Percentiles rank a stretch among this genome's conserved stretches.
These are phyloP conservation scores for Acanthamoeba sp. DNA, from an alignment of 208 protist species.

Conservation along the genomic window DNA sequence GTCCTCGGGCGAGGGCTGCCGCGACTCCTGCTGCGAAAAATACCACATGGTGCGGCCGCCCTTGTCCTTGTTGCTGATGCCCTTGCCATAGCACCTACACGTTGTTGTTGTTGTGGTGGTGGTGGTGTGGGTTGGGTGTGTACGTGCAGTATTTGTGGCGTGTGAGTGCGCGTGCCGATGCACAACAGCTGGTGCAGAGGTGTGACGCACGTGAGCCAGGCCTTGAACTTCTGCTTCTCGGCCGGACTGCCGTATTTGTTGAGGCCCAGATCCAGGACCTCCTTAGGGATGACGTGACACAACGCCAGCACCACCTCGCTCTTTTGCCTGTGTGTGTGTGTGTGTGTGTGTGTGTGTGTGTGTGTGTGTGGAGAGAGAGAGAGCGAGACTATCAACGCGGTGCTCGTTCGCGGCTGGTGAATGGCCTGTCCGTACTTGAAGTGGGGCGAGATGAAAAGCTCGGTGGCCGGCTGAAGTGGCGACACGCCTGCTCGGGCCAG, in stretches of 20 bases:
- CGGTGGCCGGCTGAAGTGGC: not conserved
- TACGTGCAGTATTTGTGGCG: not conserved
- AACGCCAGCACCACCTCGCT: conserved; percentile 5
- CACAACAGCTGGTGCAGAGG: not conserved
- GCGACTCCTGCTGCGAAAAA: not conserved
- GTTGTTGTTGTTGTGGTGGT: not conserved
- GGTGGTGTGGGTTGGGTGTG: not conserved
- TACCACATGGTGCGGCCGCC: conserved; percentile 51
- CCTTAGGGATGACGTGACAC: conserved; percentile 11
- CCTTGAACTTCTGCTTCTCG: conserved; percentile 49
- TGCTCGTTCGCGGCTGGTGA: not conserved
- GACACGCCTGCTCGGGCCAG: not conserved
- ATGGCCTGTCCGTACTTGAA: not conserved
- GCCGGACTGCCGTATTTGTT: conserved; percentile 42
- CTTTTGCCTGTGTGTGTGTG: conserved; percentile 35
- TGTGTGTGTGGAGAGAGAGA: too few species aligned
- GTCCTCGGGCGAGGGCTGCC: not conserved
- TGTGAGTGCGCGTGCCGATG: not conserved
- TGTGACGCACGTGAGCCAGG: conserved; percentile 50
- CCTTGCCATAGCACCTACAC: conserved; percentile 52
- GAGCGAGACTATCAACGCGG: too few species aligned
- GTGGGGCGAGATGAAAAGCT: not conserved
- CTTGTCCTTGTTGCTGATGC: conserved; percentile 20
- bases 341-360: too few species aligned
- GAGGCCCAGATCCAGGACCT: conserved; percentile 1